phyloP scores from a whole-genome alignment of 352 stramenopile species.

The Aphanomyces euteiches region DNA sequence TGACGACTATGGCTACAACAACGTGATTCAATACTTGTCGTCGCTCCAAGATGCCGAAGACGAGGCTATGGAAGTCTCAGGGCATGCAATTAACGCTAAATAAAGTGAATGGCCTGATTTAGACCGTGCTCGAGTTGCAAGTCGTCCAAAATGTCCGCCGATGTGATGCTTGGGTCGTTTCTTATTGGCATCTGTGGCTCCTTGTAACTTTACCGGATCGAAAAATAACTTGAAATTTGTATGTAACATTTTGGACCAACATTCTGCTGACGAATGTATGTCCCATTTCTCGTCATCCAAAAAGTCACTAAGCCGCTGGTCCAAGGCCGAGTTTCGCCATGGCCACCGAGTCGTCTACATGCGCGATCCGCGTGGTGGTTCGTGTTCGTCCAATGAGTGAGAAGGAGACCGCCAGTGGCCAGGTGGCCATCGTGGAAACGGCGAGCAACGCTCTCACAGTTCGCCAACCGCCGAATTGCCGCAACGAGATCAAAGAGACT shows the following conservation, averaged over 20 bases:
- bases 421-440: slow-evolving; percentile 52
- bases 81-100: not conserved
- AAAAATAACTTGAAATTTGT: not conserved
- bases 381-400: slow-evolving; percentile 62
- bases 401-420: slow-evolving; percentile 47
- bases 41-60: slow-evolving; percentile 24
- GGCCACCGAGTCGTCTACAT: slow-evolving; percentile 32
- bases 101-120: not conserved
- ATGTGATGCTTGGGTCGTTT: too few species aligned
- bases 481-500: slow-evolving; percentile 44
- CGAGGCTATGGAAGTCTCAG: not conserved
- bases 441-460: slow-evolving; percentile 51
- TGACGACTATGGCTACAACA: slow-evolving; percentile 30
- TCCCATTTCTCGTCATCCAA: too few species aligned
- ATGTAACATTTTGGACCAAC: too few species aligned
- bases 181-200: too few species aligned
- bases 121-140: too few species aligned
- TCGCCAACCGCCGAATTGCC: slow-evolving; percentile 38
- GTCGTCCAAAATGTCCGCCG: too few species aligned
- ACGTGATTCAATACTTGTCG: slow-evolving; percentile 29
- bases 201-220: not conserved
- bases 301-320: too few species aligned
- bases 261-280: not conserved
- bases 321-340: not conserved
- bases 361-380: slow-evolving; percentile 73